A percentile compares a stretch with the other conserved stretches of the same genome.
Conservation (phyloP, 768 basidiomycete genomes). For the Amanita rubescens region DNA sequence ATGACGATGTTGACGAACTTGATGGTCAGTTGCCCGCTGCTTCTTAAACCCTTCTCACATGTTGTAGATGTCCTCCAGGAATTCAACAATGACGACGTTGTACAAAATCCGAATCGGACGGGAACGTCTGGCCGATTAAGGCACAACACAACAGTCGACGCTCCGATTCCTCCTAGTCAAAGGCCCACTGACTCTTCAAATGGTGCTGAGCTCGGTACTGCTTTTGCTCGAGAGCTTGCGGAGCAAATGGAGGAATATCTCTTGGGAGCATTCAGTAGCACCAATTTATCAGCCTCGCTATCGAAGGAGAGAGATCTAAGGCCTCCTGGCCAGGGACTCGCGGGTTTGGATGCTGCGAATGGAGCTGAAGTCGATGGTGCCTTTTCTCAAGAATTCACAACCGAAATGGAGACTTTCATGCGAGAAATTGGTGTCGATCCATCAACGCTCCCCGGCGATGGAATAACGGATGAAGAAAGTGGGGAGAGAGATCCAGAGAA, state of each 20-base stretch:
- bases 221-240: conserved; percentile 39
- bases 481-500: conserved; percentile 19
- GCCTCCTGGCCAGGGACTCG: too few species aligned
- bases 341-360: conserved; percentile 23
- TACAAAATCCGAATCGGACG: too few species aligned
- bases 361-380: conserved; percentile 33
- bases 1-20: conserved; percentile 64
- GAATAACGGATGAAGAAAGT: conserved; percentile 15
- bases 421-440: conserved; percentile 6
- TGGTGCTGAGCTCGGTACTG: conserved; percentile 33
- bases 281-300: too few species aligned
- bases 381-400: conserved; percentile 39
- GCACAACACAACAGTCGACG: too few species aligned
- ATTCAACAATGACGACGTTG: conserved; percentile 22
- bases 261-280: conserved; percentile 33
- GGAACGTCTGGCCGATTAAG: neutral
- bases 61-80: conserved; percentile 38
- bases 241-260: conserved; percentile 41
- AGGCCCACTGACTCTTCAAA: conserved; percentile 27
- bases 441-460: neutral
- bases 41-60: neutral
- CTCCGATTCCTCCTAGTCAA: too few species aligned
- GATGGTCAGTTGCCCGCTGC: conserved; percentile 33
- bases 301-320: too few species aligned
- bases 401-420: conserved; percentile 37